These are phyloP conservation scores for Forsythia suspensa DNA, from an alignment of 257 asterid genomes.

Conservation along the genomic window DNA sequence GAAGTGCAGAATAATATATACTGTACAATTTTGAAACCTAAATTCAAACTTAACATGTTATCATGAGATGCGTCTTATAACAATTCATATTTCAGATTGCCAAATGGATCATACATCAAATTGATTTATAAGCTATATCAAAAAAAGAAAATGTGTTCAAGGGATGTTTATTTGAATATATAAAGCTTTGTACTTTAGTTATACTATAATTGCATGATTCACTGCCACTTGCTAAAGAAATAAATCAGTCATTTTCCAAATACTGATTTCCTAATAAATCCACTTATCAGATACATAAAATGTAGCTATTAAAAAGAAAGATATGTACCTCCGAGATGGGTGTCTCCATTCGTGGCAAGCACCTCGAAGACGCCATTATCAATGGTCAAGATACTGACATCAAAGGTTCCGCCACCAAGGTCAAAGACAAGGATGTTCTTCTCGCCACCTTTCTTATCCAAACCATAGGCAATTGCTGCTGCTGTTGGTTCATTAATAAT, in stretches of 20 bases:
- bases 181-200: neutral
- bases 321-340: conserved; percentile 91
- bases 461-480: conserved; percentile 94
- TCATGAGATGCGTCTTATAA: neutral
- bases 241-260: neutral
- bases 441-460: conserved; percentile 93
- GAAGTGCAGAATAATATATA: neutral
- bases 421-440: conserved; percentile 95
- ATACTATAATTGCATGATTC: neutral
- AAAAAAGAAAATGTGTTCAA: neutral
- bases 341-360: conserved; percentile 93
- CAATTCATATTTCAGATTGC: neutral
- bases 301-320: neutral
- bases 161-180: neutral
- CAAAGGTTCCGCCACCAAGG: conserved; percentile 99
- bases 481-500: conserved; percentile 96
- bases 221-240: neutral
- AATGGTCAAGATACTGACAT: conserved; percentile 92
- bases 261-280: neutral
- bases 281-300: neutral
- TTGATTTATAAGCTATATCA: neutral
- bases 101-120: neutral
- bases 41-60: neutral
- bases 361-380: conserved; percentile 98
- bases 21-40: neutral